These are phyloP conservation scores for Fusarium agapanthi DNA, from an alignment of 2,329 filamentous ascomycete genomes.

Conservation along the genomic window DNA sequence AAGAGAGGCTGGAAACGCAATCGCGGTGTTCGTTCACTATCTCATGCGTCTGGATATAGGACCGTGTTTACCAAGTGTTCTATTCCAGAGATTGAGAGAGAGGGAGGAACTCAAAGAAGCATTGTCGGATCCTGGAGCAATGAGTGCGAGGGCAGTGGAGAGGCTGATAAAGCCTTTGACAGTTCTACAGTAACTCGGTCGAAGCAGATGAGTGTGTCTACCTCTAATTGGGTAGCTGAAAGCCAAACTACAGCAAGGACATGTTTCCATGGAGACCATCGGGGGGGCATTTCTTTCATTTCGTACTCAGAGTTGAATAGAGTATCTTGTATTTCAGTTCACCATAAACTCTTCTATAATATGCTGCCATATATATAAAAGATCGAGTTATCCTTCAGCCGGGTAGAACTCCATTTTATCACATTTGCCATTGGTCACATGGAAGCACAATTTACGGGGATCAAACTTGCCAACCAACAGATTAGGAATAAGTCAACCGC, in stretches of 20 bases:
- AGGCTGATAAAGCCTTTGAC: neutral
- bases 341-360: accelerated
- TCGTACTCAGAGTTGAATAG: accelerated
- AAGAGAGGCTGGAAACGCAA: neutral
- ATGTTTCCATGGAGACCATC: neutral
- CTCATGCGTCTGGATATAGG: neutral
- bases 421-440: accelerated
- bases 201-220: accelerated
- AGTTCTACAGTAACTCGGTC: neutral
- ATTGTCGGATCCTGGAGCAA: neutral
- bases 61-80: neutral
- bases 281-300: neutral
- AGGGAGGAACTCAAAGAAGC: neutral
- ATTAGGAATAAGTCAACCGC: accelerated
- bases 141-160: neutral
- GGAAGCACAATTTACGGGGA: accelerated
- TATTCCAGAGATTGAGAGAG: neutral
- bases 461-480: accelerated
- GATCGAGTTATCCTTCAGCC: accelerated
- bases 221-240: neutral
- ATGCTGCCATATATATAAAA: accelerated
- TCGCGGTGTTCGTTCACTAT: neutral
- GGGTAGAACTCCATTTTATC: neutral
- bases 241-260: neutral
- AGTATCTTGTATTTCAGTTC: neutral